Evolutionary conservation across 2,329 filamentous ascomycete genomes (phyloP).

Genomic region (Colletotrichum salicis): DNA sequence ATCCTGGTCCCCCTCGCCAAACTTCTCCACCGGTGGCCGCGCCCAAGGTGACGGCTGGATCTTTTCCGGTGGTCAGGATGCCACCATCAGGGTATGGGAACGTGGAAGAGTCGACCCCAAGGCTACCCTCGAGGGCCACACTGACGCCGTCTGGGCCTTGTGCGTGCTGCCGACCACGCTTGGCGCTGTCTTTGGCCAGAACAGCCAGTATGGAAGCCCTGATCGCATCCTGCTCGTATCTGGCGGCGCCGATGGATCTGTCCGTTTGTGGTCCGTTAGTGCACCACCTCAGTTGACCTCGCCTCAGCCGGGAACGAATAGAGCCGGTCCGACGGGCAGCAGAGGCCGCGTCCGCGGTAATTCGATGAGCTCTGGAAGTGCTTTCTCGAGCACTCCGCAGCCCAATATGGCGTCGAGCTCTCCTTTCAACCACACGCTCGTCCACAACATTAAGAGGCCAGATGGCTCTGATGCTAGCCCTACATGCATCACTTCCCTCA

Average conservation of each 20-base stretch:
- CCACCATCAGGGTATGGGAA: slow-evolving; percentile 95
- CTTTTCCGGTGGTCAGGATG: slow-evolving; percentile 95
- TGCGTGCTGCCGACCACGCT: slow-evolving; percentile 90
- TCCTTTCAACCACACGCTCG: slow-evolving; percentile 86
- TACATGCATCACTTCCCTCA: slow-evolving; percentile 93
- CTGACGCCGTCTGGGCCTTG: slow-evolving; percentile 94
- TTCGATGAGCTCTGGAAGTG: slow-evolving; percentile 93
- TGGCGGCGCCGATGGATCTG: slow-evolving; percentile 88
- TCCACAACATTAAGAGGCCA: slow-evolving; percentile 83
- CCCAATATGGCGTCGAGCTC: slow-evolving; percentile 86
- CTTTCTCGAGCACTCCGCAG: slow-evolving; percentile 89
- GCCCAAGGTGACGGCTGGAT: slow-evolving; percentile 96
- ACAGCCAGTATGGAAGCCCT: slow-evolving; percentile 78
- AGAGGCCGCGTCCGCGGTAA: slow-evolving; percentile 86
- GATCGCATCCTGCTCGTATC: slow-evolving; percentile 92
- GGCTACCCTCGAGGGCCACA: slow-evolving; percentile 92
- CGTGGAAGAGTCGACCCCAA: slow-evolving; percentile 94
- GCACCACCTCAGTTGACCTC: slow-evolving; percentile 87
- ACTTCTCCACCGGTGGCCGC: slow-evolving; percentile 88
- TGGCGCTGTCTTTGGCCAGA: slow-evolving; percentile 81
- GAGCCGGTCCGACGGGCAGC: slow-evolving; percentile 65
- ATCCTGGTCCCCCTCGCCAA: slow-evolving; percentile 86
- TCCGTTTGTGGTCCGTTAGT: slow-evolving; percentile 95
- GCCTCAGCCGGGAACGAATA: slow-evolving; percentile 73
- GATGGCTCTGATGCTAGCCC: slow-evolving; percentile 77